Base-by-base conservation (phyloP, 345 rosid genomes). In the Populus simonii region DNA sequence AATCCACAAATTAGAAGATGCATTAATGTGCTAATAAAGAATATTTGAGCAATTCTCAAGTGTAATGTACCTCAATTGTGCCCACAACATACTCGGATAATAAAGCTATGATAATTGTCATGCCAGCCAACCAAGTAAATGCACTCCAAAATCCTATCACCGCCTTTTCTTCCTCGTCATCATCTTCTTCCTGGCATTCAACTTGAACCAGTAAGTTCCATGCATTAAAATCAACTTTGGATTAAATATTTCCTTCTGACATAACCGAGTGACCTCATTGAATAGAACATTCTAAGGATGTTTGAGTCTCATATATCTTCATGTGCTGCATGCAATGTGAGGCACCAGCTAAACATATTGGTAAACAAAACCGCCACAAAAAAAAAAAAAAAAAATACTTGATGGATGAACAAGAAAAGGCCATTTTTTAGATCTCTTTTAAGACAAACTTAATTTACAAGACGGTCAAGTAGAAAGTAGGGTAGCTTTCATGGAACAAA, bases 51-150 rank as follows among this genome's bases (percentile, higher is more conserved):
- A 35, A 18, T 36, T 67, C 41, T 27, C 15, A 72, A 31, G 3
- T 29, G 29, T 51, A 29, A 41, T 29, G 66, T 89, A 94, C 98
- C 97, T 94, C 92, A 35, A 94, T 91, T 51, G 98, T 94, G 80
- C 94, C 92, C 39, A 94, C 98, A 11, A 94, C 91, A 78, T 91
- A 92, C 72, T 94, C 93, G 7, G 98, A 94, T 72, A 94, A 80
- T 74, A 94, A 77, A 57, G 98, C 98, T 53, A 92, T 90, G 77
- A 92, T 65, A 2, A 84, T 76, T 25, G 98, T 94, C 97, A 94
- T 94, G 11, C 86, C 86, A 41, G 84, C 87, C 85, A 94, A 77
- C 98, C 98, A 94, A 20, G 84, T 39, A 77, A 89, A 87, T 12
- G 87, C 96, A 82, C 92, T 88, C 98, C 94, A 90, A 81, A 94